These are phyloP conservation scores for Penicillium cinerascens DNA, from an alignment of 495 filamentous ascomycete genomes.

Conservation along the genomic window DNA sequence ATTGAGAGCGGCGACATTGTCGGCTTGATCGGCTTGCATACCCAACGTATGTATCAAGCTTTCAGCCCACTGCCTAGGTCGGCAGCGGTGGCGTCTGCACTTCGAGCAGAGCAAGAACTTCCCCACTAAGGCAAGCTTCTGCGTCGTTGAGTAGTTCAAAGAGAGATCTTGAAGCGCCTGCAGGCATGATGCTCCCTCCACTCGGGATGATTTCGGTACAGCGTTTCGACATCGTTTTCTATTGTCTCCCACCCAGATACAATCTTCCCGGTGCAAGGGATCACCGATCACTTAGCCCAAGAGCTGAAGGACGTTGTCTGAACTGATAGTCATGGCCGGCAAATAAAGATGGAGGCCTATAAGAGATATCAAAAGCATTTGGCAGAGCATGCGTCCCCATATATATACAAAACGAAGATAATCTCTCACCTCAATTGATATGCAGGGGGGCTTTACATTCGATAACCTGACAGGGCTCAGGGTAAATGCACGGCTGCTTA, in stretches of 20 bases:
- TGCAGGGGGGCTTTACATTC: too few relatives aligned
- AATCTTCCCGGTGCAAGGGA: neutral
- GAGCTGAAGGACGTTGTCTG: neutral
- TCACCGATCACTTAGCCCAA: conserved; percentile 1
- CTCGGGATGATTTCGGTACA: neutral
- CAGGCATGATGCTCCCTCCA: too few relatives aligned
- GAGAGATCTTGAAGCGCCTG: neutral
- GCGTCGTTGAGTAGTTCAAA: neutral
- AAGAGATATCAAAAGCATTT: too few relatives aligned
- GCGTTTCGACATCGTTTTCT: neutral
- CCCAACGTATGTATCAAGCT: neutral
- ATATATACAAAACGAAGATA: too few relatives aligned
- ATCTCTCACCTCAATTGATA: too few relatives aligned
- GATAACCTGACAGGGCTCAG: too few relatives aligned
- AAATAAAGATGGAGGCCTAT: too few relatives aligned
- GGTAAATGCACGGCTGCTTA: too few relatives aligned
- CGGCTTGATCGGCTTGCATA: neutral
- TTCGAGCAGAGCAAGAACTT: neutral
- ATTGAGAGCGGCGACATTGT: neutral
- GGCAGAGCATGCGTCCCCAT: too few relatives aligned
- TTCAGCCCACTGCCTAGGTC: neutral
- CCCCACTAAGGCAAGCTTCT: neutral
- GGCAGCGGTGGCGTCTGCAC: neutral
- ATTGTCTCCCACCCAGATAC: conserved; percentile 2
- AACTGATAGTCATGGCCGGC: too few relatives aligned